Base-by-base conservation (phyloP, 805 yeast species). In the Jamesozyma jinghongensis region DNA sequence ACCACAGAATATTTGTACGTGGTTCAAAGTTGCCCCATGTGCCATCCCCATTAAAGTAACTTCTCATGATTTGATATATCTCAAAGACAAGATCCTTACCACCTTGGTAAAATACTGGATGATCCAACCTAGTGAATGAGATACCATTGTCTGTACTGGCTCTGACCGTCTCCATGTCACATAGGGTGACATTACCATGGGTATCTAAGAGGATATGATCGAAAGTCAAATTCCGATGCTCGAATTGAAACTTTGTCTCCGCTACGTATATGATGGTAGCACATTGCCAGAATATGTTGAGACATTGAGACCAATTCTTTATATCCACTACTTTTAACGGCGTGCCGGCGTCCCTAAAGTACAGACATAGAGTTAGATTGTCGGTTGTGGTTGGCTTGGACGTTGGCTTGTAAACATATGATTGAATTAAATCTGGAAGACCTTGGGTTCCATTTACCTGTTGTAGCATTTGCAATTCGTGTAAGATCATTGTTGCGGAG, bases 211-310 rank as follows among this genome's bases (percentile, higher is more conserved):
- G 62, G 40, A 81, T 64, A 51, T 81, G 81, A 11, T 80, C 79
- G 70, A 81, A 69, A 46, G 78, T 81, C 43, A 82, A 58, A 56
- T 81, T 85, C 36, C 90, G 67, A 51, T 82, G 90, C 58, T 81
- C 88, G 58, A 81, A 81, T 45, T 70, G 66, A 44, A 64, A 62
- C 29, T 61, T 53, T 13, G 63, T 56, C 56, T 82, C 87, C 1
- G 76, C 80, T 8, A 59, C 59, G 19, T 73, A 69, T 19, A 81
- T 57, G 4, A 67, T 57, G n/a, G 63, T 56, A 1, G 67, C 75
- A 19, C 77, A 61, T 45, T 68, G 69, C 75, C 78, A 72, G 49
- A 81, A 78, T 1, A 81, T 68, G 8, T 53, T 64, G 14, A 54
- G 32, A 12, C 53, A 52, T 37, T 54, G 53, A 6, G 53, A 36